These are phyloP conservation scores for Phytophthora pistaciae DNA, from an alignment of 352 stramenopile species.

Conservation along the genomic window DNA sequence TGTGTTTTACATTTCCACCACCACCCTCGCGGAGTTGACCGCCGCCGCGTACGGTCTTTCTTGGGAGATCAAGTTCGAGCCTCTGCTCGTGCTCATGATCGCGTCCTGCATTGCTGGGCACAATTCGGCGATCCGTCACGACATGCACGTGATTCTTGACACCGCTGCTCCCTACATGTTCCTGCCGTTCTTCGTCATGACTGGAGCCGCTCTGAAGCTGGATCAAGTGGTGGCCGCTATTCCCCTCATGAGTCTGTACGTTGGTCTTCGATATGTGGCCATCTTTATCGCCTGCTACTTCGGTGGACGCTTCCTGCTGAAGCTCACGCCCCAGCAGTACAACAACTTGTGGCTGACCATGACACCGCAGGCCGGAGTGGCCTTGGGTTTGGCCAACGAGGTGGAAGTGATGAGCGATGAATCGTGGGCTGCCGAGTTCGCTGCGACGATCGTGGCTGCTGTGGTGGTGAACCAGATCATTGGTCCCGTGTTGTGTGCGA, in stretches of 20 bases:
- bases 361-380: constrained; percentile 71
- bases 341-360: constrained; percentile 81
- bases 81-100: constrained; percentile 72
- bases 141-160: constrained; percentile 82
- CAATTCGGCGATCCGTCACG: constrained; percentile 61
- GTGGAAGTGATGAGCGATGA: constrained; percentile 62
- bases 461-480: constrained; percentile 81
- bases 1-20: constrained; percentile 66
- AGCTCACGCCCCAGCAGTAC: constrained; percentile 64
- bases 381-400: constrained; percentile 69
- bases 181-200: constrained; percentile 82
- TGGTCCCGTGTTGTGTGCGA: constrained; percentile 62
- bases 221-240: constrained; percentile 68
- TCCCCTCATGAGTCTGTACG: constrained; percentile 72
- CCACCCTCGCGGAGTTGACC: constrained; percentile 1
- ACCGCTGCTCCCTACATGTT: constrained; percentile 74
- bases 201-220: constrained; percentile 66
- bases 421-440: constrained; percentile 64
- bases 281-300: constrained; percentile 76
- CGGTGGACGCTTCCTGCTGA: constrained; percentile 63
- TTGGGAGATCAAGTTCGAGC: constrained; percentile 74
- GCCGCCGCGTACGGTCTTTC: constrained; percentile 53
- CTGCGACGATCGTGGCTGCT: constrained; percentile 69
- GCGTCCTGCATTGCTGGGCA: constrained; percentile 50
- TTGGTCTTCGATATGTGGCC: constrained; percentile 60